Base-by-base conservation (phyloP, 2,329 filamentous ascomycete genomes). In the Neoarthrinium moseri region DNA sequence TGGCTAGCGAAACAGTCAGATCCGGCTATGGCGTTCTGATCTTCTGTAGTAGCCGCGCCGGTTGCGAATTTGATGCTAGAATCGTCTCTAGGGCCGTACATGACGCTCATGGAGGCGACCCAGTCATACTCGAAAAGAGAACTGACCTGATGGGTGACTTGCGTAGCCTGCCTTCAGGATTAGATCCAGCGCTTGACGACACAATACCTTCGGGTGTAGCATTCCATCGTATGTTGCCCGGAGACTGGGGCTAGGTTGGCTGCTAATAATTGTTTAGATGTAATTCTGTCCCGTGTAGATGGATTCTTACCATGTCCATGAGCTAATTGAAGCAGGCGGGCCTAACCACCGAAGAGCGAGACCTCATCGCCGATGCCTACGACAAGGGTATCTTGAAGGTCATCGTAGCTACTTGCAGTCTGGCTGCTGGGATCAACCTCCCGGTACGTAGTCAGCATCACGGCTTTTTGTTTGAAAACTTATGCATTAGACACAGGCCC, bases 351-450 rank as follows among this genome's bases (percentile, higher is more conserved):
- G 87, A 91, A 64, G 87, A 91, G 61, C 77, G 87, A 39, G 86
- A 89, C 39, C 67, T 90, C 6, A 77, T 91, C 44, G 82, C 86
- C 3, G 75, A 74, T 27, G 86, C 86, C 11, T 91, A 89, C 53
- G 87, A 91, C 58, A 63, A 69, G 30, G 86, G 87, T 1, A 70
- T 78, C 5, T 61, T 91, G 15, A 84, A 85, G 53, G 80, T 89
- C 1, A 83, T 89, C 43, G 81, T 89, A 13, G 87, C 87, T 29
- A 91, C 87, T 2, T 90, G 86, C 56, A 89, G 86, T 59, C 74
- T 91, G 46, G 87, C 87, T n/a, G 87, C 87, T 12, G 87, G 87
- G n/a, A 89, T 91, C 48, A 91, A 91, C 63, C 68, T 91, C 57
- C 62, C 62, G 5, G 45, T 73, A 49, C 47, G 67, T 52, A 13